phyloP scores from a whole-genome alignment of 805 yeast species.

The Zygoascus flipseniorum region DNA sequence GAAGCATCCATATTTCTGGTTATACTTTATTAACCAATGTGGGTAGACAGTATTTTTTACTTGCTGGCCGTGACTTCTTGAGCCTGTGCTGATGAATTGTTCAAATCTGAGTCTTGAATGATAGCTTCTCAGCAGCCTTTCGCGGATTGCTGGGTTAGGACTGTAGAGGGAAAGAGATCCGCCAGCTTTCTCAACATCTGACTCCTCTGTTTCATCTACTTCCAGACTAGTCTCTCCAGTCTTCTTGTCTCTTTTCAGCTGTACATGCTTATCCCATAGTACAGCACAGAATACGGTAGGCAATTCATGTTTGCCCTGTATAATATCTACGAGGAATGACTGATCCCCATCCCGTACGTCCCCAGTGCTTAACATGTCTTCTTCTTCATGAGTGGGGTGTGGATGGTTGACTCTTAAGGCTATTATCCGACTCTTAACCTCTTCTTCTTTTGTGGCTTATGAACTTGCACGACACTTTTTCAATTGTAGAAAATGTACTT shows the following conservation, averaged over 20 bases:
- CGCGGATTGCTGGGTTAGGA: not conserved
- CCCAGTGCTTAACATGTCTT: too few relatives aligned
- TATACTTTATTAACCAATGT: not conserved
- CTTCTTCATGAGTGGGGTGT: too few relatives aligned
- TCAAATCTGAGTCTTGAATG: not conserved
- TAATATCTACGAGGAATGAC: not conserved
- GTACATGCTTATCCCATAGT: not conserved
- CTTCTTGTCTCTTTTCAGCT: not conserved
- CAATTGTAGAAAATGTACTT: too few relatives aligned
- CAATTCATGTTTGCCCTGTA: not conserved
- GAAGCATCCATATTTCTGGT: not conserved
- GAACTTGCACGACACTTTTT: too few relatives aligned
- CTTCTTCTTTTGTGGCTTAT: too few relatives aligned
- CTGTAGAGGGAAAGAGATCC: not conserved
- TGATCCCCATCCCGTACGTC: too few relatives aligned
- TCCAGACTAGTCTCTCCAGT: not conserved
- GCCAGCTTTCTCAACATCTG: not conserved
- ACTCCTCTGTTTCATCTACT: not conserved
- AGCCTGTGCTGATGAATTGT: not conserved
- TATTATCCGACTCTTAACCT: too few relatives aligned
- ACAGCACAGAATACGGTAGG: not conserved
- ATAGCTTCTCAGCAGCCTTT: not conserved
- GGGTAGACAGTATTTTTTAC: not conserved
- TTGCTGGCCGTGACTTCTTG: not conserved
- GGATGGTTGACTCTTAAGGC: too few relatives aligned